These are phyloP conservation scores for Lodderomyces beijingensis DNA, from an alignment of 1,139 yeast species.

Conservation along the genomic window DNA sequence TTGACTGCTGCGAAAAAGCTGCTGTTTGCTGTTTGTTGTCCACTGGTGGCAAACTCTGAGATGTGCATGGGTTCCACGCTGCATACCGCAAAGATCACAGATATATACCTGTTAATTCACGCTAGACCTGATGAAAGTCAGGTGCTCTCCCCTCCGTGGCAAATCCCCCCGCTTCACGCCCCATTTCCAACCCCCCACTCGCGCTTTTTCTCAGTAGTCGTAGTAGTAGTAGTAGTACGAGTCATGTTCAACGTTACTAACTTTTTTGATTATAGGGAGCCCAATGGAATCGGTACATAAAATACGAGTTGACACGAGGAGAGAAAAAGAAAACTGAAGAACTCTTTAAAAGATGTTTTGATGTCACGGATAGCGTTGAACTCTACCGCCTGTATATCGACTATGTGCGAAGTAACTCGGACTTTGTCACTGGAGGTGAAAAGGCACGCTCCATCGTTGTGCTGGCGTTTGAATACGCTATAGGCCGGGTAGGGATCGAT, in stretches of 20 bases:
- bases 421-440: slow-evolving; percentile 79
- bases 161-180: no score
- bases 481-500: slow-evolving; percentile 75
- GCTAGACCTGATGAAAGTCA: no score
- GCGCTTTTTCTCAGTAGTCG: no score
- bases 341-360: slow-evolving; percentile 59
- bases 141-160: no score
- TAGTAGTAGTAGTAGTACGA: no score
- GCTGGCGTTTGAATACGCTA: slow-evolving; percentile 82
- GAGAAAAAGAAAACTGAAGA: slow-evolving; percentile 66
- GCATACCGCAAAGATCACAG: no score
- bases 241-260: not conserved
- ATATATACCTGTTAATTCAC: no score
- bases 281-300: slow-evolving; percentile 72
- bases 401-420: slow-evolving; percentile 76
- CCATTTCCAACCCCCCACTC: no score
- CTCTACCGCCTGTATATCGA: slow-evolving; percentile 73
- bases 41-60: no score
- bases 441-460: slow-evolving; percentile 72
- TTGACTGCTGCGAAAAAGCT: no score
- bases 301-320: slow-evolving; percentile 62
- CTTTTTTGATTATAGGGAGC: slow-evolving; percentile 34
- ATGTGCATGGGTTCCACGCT: no score
- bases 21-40: no score
- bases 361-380: slow-evolving; percentile 55